phyloP scores from a whole-genome alignment of 305 asterid genomes.

The Fraxinus xanthoxyloides region DNA sequence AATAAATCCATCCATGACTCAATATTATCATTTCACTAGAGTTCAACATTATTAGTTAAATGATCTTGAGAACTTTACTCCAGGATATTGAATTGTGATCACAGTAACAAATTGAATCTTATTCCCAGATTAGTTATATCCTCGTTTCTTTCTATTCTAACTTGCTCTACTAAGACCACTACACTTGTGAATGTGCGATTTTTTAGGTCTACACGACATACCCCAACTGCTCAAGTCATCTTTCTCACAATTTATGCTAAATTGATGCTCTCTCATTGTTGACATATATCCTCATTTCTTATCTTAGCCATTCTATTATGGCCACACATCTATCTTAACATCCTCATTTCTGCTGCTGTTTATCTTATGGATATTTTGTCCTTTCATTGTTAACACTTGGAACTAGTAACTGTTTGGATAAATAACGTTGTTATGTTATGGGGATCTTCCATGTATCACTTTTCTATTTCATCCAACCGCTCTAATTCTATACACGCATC shows the following conservation, averaged over 20 bases:
- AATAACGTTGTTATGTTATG: background rate
- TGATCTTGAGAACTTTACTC: constrained; percentile 22
- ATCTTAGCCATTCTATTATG: background rate
- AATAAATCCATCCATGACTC: background rate
- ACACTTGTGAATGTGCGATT: background rate
- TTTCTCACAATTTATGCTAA: background rate
- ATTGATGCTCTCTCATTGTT: background rate
- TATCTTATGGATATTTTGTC: background rate
- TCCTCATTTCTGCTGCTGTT: background rate
- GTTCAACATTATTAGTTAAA: background rate
- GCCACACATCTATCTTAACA: background rate
- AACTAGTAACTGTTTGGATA: background rate
- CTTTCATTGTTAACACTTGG: background rate
- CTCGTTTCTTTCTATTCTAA: background rate
- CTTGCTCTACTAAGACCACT: background rate
- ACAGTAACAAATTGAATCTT: background rate
- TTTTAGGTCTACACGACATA: background rate
- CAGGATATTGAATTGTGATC: constrained; percentile 30
- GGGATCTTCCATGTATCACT: background rate
- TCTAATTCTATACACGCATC: background rate
- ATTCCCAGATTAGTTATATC: background rate
- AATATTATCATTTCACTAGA: background rate
- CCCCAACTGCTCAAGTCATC: background rate
- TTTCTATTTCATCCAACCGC: background rate
- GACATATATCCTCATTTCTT: background rate